A percentile compares a stretch with the other conserved stretches of the same genome.
These are phyloP conservation scores for Rutidosis leptorrhynchoides DNA, from an alignment of 129 eudicot genomes.

Conservation along the genomic window DNA sequence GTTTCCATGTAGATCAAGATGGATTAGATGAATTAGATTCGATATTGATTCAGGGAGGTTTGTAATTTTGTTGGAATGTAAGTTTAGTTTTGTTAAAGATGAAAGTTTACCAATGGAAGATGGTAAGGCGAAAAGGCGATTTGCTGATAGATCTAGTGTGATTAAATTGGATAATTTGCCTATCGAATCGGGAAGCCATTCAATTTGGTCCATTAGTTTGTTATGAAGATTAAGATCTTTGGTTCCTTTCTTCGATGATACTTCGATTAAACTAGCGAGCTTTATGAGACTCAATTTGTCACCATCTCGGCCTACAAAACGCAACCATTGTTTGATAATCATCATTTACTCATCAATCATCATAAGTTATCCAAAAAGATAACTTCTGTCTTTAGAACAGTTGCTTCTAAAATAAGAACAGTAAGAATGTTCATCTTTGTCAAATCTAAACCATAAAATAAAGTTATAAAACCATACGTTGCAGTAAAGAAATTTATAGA, in stretches of 20 bases:
- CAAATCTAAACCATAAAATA: too few species aligned
- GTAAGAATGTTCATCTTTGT: neutral
- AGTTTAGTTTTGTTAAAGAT: constrained; percentile 54
- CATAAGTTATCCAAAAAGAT: neutral
- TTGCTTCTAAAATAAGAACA: neutral
- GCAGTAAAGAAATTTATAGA: neutral
- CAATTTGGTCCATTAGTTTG: constrained; percentile 69
- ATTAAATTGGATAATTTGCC: constrained; percentile 66
- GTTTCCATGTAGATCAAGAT: constrained; percentile 70
- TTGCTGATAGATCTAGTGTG: constrained; percentile 67
- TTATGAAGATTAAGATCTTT: constrained; percentile 54
- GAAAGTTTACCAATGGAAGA: constrained; percentile 60
- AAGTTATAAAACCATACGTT: neutral
- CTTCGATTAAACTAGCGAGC: constrained; percentile 82
- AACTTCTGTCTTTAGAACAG: neutral
- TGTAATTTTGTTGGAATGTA: constrained; percentile 50
- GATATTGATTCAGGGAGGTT: constrained; percentile 72
- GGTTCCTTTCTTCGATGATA: constrained; percentile 74
- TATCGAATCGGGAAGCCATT: constrained; percentile 90
- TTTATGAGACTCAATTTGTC: constrained; percentile 76
- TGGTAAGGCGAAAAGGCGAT: constrained; percentile 59
- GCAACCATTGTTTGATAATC: constrained; percentile 1
- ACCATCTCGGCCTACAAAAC: constrained; percentile 49
- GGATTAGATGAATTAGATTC: constrained; percentile 53
- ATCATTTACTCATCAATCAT: neutral